These are phyloP conservation scores for Citrus medica DNA, from an alignment of 345 rosid genomes.

Conservation along the genomic window DNA sequence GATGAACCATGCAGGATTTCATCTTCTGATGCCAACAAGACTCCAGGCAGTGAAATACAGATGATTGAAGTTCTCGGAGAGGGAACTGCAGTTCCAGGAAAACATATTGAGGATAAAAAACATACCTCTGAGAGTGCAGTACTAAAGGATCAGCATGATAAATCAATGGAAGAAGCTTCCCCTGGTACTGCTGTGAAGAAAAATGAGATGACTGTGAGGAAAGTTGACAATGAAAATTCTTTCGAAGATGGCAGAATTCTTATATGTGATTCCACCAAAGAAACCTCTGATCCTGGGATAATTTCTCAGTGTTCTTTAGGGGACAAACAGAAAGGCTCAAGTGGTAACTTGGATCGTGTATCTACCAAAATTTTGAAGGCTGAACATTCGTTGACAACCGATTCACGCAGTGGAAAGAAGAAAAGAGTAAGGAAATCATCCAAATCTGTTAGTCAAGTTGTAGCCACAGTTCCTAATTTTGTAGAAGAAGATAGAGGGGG, in stretches of 20 bases:
- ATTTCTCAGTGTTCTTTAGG: slow-evolving; percentile 14
- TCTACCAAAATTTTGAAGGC: slow-evolving; percentile 13
- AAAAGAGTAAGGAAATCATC: slow-evolving; percentile 31
- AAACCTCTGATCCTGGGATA: slow-evolving; percentile 7
- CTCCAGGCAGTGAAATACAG: not conserved
- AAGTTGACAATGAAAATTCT: slow-evolving; percentile 13
- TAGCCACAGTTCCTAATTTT: slow-evolving; percentile 12
- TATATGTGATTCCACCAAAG: slow-evolving; percentile 10
- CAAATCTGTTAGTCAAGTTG: slow-evolving; percentile 19
- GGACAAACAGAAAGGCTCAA: slow-evolving; percentile 8
- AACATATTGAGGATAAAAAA: slow-evolving; percentile 1
- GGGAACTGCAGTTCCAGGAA: slow-evolving; percentile 13
- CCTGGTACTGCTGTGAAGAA: slow-evolving; percentile 23
- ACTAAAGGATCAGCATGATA: not conserved
- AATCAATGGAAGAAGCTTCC: slow-evolving; percentile 16
- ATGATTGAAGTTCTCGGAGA: not conserved
- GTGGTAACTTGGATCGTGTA: slow-evolving; percentile 16
- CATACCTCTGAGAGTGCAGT: slow-evolving; percentile 5
- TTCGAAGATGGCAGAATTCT: not conserved
- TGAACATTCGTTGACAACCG: not conserved
- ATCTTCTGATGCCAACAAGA: slow-evolving; percentile 12
- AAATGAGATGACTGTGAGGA: slow-evolving; percentile 20
- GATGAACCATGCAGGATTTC: slow-evolving; percentile 4
- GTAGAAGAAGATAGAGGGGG: slow-evolving; percentile 15
- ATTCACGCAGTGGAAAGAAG: slow-evolving; percentile 16